Base-by-base conservation (phyloP, 2,329 filamentous ascomycete genomes). In the Reticulascus tulasneorum region DNA sequence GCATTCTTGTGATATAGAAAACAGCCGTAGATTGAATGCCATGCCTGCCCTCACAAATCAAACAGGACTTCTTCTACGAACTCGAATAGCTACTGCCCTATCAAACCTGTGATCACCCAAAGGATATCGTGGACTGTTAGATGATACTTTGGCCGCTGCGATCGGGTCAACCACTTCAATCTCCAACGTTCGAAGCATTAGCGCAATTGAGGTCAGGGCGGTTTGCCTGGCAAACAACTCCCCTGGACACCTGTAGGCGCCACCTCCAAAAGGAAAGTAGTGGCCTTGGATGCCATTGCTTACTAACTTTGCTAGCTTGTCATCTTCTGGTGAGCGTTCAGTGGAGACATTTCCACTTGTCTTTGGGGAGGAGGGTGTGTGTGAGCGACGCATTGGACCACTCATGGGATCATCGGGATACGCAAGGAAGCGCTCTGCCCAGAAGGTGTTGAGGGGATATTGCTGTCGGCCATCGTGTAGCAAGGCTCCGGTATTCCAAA, bases 401-500 rank as follows among this genome's bases (percentile, higher is more conserved):
- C 46, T 48, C 2, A n/a, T 4, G 3, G 41, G 41, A 15, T 48
- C 39, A 6, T 42, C 42, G 5, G 42, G 35, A 21, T 48, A 45
- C 8, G 33, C 31, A 4, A 48, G 24, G 23, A 47, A 47, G 2
- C 46, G 32, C 24, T 48, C 46, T 2, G 45, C 35, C 46, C 46
- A 48, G 15, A 48, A 46, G 9, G 33, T 19, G 5, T 35, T 17
- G 4, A 44, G 24, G 9, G 46, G 18, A 11, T 44, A 23, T 16
- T 29, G 24, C 2, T 23, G 9, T 9, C 22, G 24, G 6, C 40
- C 24, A n/a, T n/a, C n/a, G 17, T 35, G 9, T 3, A 23, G 11
- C 3, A 16, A 10, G 2, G 7, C 4, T 9, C 32, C 37, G 7
- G 33, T 25, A 9, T 42, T 40, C 40, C 40, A 42, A 15, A 42